Percentiles rank a stretch among this genome's conserved stretches.
phyloP scores from a whole-genome alignment of 495 filamentous ascomycete species.

The Penicillium atrosanguineum region DNA sequence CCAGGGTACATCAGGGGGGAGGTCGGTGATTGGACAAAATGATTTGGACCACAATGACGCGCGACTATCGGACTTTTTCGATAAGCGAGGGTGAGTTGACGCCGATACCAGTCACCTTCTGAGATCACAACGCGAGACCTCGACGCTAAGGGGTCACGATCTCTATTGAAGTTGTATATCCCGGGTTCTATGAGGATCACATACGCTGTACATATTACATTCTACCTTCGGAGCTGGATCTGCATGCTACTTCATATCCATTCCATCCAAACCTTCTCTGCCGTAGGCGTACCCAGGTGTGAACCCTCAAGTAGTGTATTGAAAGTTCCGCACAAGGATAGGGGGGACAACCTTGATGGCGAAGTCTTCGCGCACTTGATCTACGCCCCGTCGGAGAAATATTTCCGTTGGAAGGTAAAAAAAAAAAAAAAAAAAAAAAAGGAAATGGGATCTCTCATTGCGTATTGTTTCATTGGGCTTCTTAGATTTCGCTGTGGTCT shows the following conservation, averaged over 20 bases:
- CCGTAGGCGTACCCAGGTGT: background rate
- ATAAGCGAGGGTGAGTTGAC: constrained; percentile 2
- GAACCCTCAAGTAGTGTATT: too few relatives aligned
- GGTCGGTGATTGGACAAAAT: background rate
- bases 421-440: too few relatives aligned
- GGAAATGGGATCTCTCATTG: background rate
- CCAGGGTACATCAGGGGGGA: background rate
- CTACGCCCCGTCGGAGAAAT: background rate
- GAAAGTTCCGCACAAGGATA: too few relatives aligned
- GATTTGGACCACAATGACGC: background rate
- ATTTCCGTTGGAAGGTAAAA: background rate
- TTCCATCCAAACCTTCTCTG: background rate
- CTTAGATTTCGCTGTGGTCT: background rate
- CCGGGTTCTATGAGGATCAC: constrained; percentile 13
- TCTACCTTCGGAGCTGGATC: constrained; percentile 10
- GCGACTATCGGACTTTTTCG: background rate
- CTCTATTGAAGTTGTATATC: constrained; percentile 2
- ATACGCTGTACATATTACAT: constrained; percentile 17
- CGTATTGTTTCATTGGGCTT: background rate
- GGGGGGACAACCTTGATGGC: background rate
- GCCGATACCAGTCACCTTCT: background rate
- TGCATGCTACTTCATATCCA: background rate
- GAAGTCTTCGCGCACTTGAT: background rate
- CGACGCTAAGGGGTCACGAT: background rate
- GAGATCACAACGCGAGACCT: background rate